These are phyloP conservation scores for Penicilliopsis zonata DNA, from an alignment of 495 filamentous ascomycete genomes.

Conservation along the genomic window DNA sequence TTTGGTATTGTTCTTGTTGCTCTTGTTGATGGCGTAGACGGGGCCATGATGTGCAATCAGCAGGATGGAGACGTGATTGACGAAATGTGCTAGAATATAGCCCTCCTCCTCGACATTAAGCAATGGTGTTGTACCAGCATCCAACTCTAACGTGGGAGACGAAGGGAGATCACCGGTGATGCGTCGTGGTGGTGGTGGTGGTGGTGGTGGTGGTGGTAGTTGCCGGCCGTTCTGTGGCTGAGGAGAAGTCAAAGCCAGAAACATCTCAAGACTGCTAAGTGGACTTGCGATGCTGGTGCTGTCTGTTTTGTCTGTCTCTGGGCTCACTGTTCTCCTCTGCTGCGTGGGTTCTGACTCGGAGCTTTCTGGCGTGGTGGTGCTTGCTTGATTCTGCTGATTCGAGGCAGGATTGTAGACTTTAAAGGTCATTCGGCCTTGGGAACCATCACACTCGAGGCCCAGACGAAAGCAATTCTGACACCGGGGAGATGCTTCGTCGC, in stretches of 20 bases:
- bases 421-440: slow-evolving; percentile 30
- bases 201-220: too few species aligned
- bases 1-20: too few species aligned
- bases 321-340: slow-evolving; percentile 7
- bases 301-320: neutral
- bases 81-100: slow-evolving; percentile 25
- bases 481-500: slow-evolving; percentile 29
- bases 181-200: too few species aligned
- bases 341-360: too few species aligned
- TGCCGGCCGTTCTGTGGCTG: too few species aligned
- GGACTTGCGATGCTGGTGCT: too few species aligned
- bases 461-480: slow-evolving; percentile 31
- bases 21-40: slow-evolving; percentile 20
- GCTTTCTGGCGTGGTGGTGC: slow-evolving; percentile 9
- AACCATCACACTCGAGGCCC: slow-evolving; percentile 26
- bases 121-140: too few species aligned
- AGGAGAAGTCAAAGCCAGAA: too few species aligned
- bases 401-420: slow-evolving; percentile 27
- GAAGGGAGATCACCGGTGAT: too few species aligned
- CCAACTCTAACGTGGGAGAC: too few species aligned
- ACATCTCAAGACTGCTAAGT: too few species aligned
- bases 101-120: too few species aligned
- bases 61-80: slow-evolving; percentile 24
- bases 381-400: slow-evolving; percentile 5
- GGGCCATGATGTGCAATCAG: slow-evolving; percentile 27